Conservation (phyloP, 2,329 filamentous ascomycete genomes). For the Escovopsis sp. region DNA sequence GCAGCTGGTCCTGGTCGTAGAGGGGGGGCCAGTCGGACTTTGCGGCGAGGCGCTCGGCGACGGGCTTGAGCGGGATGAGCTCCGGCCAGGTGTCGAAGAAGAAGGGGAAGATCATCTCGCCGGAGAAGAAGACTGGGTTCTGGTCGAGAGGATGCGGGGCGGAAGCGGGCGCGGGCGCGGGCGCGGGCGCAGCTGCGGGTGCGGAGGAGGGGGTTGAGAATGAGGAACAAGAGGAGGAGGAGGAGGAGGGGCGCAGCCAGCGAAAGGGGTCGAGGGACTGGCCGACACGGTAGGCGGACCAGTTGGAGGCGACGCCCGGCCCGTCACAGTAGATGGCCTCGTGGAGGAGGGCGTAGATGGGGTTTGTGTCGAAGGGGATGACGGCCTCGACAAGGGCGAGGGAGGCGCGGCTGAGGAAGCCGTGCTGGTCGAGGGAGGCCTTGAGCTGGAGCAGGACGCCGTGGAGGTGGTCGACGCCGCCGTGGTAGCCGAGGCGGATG, state of each 20-base stretch:
- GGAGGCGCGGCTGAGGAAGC: slow-evolving; percentile 58
- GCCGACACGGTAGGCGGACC: slow-evolving; percentile 58
- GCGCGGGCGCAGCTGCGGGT: too few relatives aligned
- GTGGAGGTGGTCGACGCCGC: slow-evolving; percentile 63
- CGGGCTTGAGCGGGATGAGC: slow-evolving; percentile 51
- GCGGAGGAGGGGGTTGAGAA: too few relatives aligned
- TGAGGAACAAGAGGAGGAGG: slow-evolving; percentile 4
- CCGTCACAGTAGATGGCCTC: slow-evolving; percentile 76
- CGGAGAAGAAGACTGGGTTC: slow-evolving; percentile 59
- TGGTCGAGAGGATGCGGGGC: too few relatives aligned
- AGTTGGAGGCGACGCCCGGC: slow-evolving; percentile 47
- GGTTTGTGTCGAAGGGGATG: slow-evolving; percentile 56
- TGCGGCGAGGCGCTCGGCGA: slow-evolving; percentile 55
- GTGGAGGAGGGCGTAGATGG: slow-evolving; percentile 77
- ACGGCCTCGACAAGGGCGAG: slow-evolving; percentile 53
- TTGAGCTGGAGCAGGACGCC: slow-evolving; percentile 54
- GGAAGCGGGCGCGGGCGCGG: too few relatives aligned
- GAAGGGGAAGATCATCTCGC: slow-evolving; percentile 83
- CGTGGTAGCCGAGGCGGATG: slow-evolving; percentile 63
- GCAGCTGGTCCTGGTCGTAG: slow-evolving; percentile 61
- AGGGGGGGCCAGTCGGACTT: slow-evolving; percentile 57
- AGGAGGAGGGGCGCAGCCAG: slow-evolving; percentile 29
- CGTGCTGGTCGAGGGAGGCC: slow-evolving; percentile 60
- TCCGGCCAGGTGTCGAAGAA: slow-evolving; percentile 73
- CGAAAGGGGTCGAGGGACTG: slow-evolving; percentile 29